Evolutionary conservation across 495 filamentous ascomycete genomes (phyloP), one percentile per base, ranked within the genome.

Genomic region (Talaromyces proteolyticus): DNA sequence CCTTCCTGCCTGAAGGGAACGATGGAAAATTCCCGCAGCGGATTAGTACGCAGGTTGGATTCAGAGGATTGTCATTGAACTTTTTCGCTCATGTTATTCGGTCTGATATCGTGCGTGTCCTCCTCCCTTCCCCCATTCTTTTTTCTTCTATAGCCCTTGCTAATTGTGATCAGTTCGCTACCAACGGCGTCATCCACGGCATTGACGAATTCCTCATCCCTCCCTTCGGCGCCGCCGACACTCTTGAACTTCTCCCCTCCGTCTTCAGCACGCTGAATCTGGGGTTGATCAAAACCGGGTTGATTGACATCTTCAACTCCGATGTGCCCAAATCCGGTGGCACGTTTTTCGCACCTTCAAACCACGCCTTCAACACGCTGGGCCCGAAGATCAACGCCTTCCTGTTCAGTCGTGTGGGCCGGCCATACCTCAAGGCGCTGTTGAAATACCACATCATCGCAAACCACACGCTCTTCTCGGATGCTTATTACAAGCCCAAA

Each of bases 121-220:
- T 18, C 40, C 38, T 10, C 20, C 17, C 19, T 25, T 47, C 25
- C 42, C 24, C 50, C 11, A 5, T n/a, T 40, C 11, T 49, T 14
- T 39, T 47, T 41, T 20, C n/a, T 20, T 36, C 22, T 21, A 18
- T 26, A 14, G 44, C 40, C 54, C 16, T 38, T 56, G 40, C 8
- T 8, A 34, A 10, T 4, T 34, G 14, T 34, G 29, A 34, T 34
- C 14, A 81, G 74, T 72, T 73, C 57, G 76, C 69, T 24, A 77
- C 77, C 40, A 95, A 95, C 66, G 91, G 91, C 44, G 67, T 93
- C 6, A 79, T 95, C 61, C 90, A 95, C 70, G 82, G 75, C 48
- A 62, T 95, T 47, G 77, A 88, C 67, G 66, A 60, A 49, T 67
- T 91, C 48, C 76, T 96, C 23, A 54, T 91, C 23, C 89, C 88